Percentiles rank a stretch among this genome's conserved stretches.
Conservation (phyloP, 805 yeast species). For the Metschnikowia cubensis region DNA sequence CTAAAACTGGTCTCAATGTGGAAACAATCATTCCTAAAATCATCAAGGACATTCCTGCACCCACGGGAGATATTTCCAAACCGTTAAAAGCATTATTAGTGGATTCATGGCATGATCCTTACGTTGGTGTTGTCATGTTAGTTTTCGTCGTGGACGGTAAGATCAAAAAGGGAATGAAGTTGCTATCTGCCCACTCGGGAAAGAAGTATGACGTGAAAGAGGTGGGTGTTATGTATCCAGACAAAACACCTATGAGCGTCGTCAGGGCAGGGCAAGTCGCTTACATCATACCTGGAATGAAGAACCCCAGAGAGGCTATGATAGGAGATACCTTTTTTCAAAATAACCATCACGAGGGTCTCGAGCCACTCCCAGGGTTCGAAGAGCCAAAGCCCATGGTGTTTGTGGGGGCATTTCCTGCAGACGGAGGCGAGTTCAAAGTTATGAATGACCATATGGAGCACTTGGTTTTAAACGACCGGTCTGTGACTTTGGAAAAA, state of each 20-base stretch:
- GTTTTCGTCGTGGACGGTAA: constrained; percentile 83
- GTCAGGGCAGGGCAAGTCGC: constrained; percentile 92
- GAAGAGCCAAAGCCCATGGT: constrained; percentile 98
- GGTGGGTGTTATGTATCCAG: constrained; percentile 95
- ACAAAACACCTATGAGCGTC: constrained; percentile 58
- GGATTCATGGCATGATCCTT: constrained; percentile 97
- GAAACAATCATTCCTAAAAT: constrained; percentile 76
- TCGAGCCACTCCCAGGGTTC: constrained; percentile 86
- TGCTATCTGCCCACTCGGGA: constrained; percentile 73
- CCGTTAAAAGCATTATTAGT: constrained; percentile 77
- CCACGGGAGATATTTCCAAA: constrained; percentile 48
- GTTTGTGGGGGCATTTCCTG: constrained; percentile 96
- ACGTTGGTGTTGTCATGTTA: constrained; percentile 83
- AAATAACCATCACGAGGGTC: constrained; percentile 48
- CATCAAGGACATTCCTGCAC: constrained; percentile 76
- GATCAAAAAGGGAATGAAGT: constrained; percentile 67
- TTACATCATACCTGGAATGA: constrained; percentile 92
- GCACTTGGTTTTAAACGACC: constrained; percentile 83
- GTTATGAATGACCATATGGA: constrained; percentile 85
- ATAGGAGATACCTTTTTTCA: constrained; percentile 88
- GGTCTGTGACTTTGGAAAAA: constrained; percentile 83
- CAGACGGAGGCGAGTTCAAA: constrained; percentile 88
- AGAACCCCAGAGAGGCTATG: constrained; percentile 75
- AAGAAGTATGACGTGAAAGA: constrained; percentile 84
- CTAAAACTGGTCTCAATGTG: constrained; percentile 85